These are phyloP conservation scores for Auriculariales sp. DNA, from an alignment of 768 basidiomycete genomes.

Conservation along the genomic window DNA sequence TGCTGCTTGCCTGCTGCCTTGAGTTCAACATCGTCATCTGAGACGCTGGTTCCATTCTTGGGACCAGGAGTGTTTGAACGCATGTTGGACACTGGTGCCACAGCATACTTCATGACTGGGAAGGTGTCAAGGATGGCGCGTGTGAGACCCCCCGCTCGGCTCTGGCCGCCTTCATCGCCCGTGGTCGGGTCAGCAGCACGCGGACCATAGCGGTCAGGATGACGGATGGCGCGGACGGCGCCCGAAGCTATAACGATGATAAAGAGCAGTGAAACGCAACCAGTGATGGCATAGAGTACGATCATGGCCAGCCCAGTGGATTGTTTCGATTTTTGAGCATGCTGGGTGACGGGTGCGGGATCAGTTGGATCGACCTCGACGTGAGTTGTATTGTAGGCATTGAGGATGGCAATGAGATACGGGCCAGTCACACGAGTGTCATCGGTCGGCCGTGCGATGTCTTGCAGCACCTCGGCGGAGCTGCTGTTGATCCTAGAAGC, in stretches of 20 bases:
- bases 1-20: constrained; percentile 4
- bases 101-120: constrained; percentile 67
- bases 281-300: constrained; percentile 75
- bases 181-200: constrained; percentile 24
- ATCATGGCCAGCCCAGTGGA: constrained; percentile 74
- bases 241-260: constrained; percentile 75
- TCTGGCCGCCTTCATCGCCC: constrained; percentile 27
- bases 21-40: too few relatives aligned
- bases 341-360: constrained; percentile 7
- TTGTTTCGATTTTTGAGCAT: constrained; percentile 5
- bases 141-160: constrained; percentile 71
- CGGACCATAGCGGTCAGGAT: constrained; percentile 87
- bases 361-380: constrained; percentile 16
- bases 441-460: constrained; percentile 24
- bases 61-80: too few relatives aligned
- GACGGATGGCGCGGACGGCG: constrained; percentile 65
- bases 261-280: constrained; percentile 75
- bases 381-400: constrained; percentile 45
- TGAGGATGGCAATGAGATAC: constrained; percentile 59
- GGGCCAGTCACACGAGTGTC: constrained; percentile 28
- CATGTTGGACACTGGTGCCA: background rate
- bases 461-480: constrained; percentile 23
- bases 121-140: constrained; percentile 93
- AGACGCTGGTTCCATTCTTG: too few relatives aligned
- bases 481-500: constrained; percentile 46